Evolutionary conservation across 768 basidiomycete species (phyloP).

Genomic region (Pleurotus cornucopiae): DNA sequence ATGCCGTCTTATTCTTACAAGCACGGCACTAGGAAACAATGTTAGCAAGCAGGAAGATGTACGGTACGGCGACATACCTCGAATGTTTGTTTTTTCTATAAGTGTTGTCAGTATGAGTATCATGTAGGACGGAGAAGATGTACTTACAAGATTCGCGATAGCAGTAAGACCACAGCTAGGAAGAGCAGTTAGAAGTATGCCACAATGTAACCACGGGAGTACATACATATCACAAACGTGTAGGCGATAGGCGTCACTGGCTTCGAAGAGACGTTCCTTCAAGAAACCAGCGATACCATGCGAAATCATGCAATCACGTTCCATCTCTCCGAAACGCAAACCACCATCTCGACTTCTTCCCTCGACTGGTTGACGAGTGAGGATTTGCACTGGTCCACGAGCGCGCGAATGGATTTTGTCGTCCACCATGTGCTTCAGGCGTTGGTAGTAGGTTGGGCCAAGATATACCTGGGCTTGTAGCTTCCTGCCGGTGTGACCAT

Average conservation of each 20-base stretch:
- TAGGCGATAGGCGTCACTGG: slow-evolving; percentile 87
- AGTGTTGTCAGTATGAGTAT: slow-evolving; percentile 10
- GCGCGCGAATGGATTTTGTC: slow-evolving; percentile 99
- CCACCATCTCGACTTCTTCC: slow-evolving; percentile 99
- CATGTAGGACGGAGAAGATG: background rate
- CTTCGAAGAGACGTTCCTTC: slow-evolving; percentile 95
- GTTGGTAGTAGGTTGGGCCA: slow-evolving; percentile 98
- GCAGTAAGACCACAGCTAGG: slow-evolving; percentile 90
- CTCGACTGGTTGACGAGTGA: slow-evolving; percentile 97
- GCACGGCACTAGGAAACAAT: slow-evolving; percentile 65
- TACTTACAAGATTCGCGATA: slow-evolving; percentile 87
- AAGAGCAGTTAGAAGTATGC: slow-evolving; percentile 12
- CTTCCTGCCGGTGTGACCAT: slow-evolving; percentile 97
- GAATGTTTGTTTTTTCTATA: slow-evolving; percentile 94
- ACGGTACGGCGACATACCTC: slow-evolving; percentile 42
- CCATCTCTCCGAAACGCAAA: slow-evolving; percentile 99
- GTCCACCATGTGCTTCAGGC: slow-evolving; percentile 99
- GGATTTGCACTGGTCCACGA: slow-evolving; percentile 93
- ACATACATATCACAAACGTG: slow-evolving; percentile 96
- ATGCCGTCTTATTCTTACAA: slow-evolving; percentile 95
- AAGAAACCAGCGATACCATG: slow-evolving; percentile 98
- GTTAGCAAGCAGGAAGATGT: slow-evolving; percentile 1
- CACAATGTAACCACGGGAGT: background rate
- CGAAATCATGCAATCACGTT: slow-evolving; percentile 99
- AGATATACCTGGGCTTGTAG: slow-evolving; percentile 98